Percentiles rank a stretch among this genome's conserved stretches.
phyloP scores from a whole-genome alignment of 306 rosid genomes.

The Begonia loranthoides region DNA sequence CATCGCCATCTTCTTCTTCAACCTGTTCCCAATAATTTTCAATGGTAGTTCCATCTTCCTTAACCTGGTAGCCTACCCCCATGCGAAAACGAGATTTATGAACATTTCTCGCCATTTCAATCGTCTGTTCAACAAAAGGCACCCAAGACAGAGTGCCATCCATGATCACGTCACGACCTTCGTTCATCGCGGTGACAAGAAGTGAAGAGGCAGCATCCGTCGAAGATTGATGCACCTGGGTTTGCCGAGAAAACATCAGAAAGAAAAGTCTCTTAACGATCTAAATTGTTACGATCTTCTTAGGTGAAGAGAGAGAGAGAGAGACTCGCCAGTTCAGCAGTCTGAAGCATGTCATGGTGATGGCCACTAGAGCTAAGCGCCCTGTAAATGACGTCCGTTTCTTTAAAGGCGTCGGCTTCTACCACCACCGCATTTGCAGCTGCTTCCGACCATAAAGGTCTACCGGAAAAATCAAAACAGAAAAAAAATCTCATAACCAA shows the following conservation, averaged over 20 bases:
- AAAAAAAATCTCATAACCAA: background rate
- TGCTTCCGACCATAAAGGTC: constrained; percentile 63
- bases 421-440: constrained; percentile 49
- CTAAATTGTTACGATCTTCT: no score
- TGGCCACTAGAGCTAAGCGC: constrained; percentile 60
- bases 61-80: constrained; percentile 77
- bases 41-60: constrained; percentile 41
- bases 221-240: constrained; percentile 73
- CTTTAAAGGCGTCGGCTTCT: constrained; percentile 96
- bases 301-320: background rate
- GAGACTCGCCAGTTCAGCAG: constrained; percentile 54
- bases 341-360: constrained; percentile 72
- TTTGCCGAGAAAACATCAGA: background rate
- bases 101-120: constrained; percentile 69
- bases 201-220: constrained; percentile 83
- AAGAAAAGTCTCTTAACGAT: no score
- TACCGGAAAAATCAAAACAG: constrained; percentile 19
- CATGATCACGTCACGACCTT: constrained; percentile 85
- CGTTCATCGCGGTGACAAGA: constrained; percentile 73
- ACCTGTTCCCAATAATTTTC: constrained; percentile 82
- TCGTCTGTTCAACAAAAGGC: constrained; percentile 72
- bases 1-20: constrained; percentile 23
- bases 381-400: constrained; percentile 56
- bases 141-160: constrained; percentile 91
- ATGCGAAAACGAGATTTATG: constrained; percentile 64